These are phyloP conservation scores for Neophaeococcomyces mojaviensis DNA, from an alignment of 2,329 filamentous ascomycete species.

Conservation along the genomic window DNA sequence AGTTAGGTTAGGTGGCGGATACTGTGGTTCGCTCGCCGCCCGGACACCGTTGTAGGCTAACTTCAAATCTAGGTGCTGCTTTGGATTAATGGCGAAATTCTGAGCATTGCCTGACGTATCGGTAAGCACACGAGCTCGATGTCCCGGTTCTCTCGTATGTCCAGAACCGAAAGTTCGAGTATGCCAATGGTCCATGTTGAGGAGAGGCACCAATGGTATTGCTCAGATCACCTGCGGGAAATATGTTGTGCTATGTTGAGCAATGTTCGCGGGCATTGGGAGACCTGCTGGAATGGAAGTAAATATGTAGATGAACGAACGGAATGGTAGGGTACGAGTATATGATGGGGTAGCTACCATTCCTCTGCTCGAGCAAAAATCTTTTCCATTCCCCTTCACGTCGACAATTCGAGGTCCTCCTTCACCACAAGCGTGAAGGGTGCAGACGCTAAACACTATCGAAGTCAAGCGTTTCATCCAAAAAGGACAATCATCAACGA, in stretches of 20 bases:
- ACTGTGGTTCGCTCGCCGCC: constrained; percentile 8
- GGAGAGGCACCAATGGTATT: background rate
- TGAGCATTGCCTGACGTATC: constrained; percentile 36
- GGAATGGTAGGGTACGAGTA: constrained; percentile 1
- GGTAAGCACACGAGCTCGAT: background rate
- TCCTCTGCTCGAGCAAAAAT: constrained; percentile 7
- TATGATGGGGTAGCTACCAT: background rate
- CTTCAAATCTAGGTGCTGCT: background rate
- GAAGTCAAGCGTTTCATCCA: no score
- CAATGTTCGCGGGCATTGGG: constrained; percentile 1
- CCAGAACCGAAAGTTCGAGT: constrained; percentile 2
- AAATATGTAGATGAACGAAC: constrained; percentile 3
- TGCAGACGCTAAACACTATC: no score
- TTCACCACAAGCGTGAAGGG: background rate
- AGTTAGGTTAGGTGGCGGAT: constrained; percentile 13
- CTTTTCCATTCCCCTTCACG: background rate
- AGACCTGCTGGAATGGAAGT: background rate
- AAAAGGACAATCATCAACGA: no score
- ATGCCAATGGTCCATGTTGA: constrained; percentile 5
- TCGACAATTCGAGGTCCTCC: background rate
- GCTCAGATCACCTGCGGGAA: constrained; percentile 4
- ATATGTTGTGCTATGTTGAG: constrained; percentile 6
- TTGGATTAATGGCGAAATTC: constrained; percentile 3
- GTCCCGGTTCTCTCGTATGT: background rate
- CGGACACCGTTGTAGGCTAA: background rate